Conservation (phyloP, 192 early-diverging fungal species). For the Coemansia sp. region DNA sequence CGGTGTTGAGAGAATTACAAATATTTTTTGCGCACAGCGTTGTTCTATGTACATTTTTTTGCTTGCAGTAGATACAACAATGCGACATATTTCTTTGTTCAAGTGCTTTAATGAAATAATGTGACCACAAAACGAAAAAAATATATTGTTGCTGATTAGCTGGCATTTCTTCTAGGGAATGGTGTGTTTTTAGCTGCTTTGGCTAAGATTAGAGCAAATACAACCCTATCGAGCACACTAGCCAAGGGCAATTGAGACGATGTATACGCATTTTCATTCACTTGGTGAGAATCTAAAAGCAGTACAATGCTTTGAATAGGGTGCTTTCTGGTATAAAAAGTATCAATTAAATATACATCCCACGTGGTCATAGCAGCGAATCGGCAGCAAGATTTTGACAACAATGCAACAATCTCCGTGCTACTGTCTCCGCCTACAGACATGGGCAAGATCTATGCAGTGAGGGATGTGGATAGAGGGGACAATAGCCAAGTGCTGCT, state of each 20-base stretch:
- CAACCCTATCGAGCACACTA: background rate
- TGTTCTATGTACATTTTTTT: background rate
- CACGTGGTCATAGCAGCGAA: background rate
- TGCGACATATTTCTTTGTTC: background rate
- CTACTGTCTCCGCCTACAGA: background rate
- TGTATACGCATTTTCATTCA: background rate
- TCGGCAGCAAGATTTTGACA: background rate
- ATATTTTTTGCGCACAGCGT: background rate
- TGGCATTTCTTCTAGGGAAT: background rate
- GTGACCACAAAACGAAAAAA: background rate
- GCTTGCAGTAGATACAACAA: background rate
- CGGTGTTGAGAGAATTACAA: conserved; percentile 7
- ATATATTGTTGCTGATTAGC: background rate
- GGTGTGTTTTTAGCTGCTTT: background rate
- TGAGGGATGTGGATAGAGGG: background rate
- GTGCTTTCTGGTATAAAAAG: background rate
- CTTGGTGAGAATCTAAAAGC: background rate
- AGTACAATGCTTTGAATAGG: background rate
- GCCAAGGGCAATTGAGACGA: background rate
- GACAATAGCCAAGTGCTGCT: background rate
- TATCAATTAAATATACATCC: background rate
- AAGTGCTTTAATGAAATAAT: background rate
- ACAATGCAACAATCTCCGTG: background rate
- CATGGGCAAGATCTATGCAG: background rate
- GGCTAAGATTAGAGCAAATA: background rate